Percentiles rank a stretch among this genome's conserved stretches.
These are phyloP conservation scores for Fusarium duplospermum DNA, from an alignment of 2,329 filamentous ascomycete genomes.

Conservation along the genomic window DNA sequence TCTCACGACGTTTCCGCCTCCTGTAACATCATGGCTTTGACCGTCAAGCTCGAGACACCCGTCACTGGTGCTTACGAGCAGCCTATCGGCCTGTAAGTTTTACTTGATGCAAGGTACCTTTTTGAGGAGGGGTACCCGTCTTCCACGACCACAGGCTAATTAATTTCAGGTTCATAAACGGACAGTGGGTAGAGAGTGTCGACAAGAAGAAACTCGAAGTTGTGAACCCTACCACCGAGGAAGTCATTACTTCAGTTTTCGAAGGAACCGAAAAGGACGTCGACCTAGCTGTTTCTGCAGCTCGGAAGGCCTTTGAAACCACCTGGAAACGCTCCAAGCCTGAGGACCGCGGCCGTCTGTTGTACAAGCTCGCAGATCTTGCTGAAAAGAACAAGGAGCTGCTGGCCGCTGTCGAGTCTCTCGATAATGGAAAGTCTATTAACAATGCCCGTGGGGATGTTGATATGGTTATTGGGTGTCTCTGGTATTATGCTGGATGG, in stretches of 20 bases:
- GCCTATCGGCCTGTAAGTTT: conserved; percentile 67
- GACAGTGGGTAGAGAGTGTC: conserved; percentile 82
- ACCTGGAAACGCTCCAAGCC: conserved; percentile 78
- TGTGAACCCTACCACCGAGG: conserved; percentile 88
- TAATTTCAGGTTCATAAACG: conserved; percentile 76
- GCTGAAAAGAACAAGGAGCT: conserved; percentile 81
- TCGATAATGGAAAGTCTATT: conserved; percentile 90
- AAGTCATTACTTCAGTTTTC: conserved; percentile 83
- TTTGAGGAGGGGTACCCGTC: no score
- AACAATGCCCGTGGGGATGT: conserved; percentile 82
- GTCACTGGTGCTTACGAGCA: conserved; percentile 69
- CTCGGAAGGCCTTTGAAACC: conserved; percentile 86
- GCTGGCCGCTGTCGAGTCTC: conserved; percentile 83
- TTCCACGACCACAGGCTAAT: no score
- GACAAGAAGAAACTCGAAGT: conserved; percentile 94
- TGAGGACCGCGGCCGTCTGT: conserved; percentile 73
- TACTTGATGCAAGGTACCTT: rapidly evolving
- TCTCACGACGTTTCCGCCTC: not conserved
- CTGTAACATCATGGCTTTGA: conserved; percentile 47
- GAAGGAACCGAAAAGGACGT: conserved; percentile 91
- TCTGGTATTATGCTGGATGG: conserved; percentile 84
- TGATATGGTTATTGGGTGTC: conserved; percentile 70
- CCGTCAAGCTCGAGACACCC: conserved; percentile 75
- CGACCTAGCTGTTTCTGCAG: conserved; percentile 83
- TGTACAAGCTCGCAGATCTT: conserved; percentile 83